Evolutionary conservation across 2,329 filamentous ascomycete genomes (phyloP).

Genomic region (Venturia pyrina): DNA sequence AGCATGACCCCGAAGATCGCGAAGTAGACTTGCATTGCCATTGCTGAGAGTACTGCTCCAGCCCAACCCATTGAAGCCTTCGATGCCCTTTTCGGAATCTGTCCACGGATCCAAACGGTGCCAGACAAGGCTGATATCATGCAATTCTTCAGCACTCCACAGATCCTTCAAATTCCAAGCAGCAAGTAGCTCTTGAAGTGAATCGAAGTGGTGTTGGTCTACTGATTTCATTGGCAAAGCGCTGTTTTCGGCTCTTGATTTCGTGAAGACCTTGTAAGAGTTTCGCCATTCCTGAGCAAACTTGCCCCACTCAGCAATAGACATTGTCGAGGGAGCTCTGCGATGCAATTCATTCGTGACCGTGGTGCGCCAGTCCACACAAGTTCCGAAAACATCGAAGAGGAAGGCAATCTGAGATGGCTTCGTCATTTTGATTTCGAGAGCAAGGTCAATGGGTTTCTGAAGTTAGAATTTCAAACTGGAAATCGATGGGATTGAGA

Average conservation of each 20-base stretch:
- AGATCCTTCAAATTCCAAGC: constrained; percentile 47
- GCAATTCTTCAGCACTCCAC: constrained; percentile 38
- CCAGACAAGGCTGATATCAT: constrained; percentile 51
- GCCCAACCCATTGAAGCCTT: constrained; percentile 41
- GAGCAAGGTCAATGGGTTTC: background rate
- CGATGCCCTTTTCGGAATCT: constrained; percentile 51
- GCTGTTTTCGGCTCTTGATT: constrained; percentile 37
- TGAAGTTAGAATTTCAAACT: background rate
- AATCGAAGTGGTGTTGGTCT: constrained; percentile 59
- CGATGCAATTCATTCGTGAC: constrained; percentile 50
- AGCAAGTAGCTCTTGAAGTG: constrained; percentile 49
- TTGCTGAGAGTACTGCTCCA: constrained; percentile 63
- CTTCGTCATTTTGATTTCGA: background rate
- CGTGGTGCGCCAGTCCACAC: constrained; percentile 66
- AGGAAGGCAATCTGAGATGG: constrained; percentile 42
- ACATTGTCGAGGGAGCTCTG: constrained; percentile 39
- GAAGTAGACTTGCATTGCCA: constrained; percentile 57
- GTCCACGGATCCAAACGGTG: constrained; percentile 62
- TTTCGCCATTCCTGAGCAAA: constrained; percentile 64
- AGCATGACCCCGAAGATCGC: constrained; percentile 51
- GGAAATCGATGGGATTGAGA: background rate
- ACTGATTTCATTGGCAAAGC: constrained; percentile 52
- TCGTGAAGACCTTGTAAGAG: constrained; percentile 53
- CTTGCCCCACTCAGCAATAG: constrained; percentile 46
- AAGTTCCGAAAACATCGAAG: constrained; percentile 73